These are phyloP conservation scores for Groenewaldozyma tartarivorans DNA, from an alignment of 805 yeast genomes.

Conservation along the genomic window DNA sequence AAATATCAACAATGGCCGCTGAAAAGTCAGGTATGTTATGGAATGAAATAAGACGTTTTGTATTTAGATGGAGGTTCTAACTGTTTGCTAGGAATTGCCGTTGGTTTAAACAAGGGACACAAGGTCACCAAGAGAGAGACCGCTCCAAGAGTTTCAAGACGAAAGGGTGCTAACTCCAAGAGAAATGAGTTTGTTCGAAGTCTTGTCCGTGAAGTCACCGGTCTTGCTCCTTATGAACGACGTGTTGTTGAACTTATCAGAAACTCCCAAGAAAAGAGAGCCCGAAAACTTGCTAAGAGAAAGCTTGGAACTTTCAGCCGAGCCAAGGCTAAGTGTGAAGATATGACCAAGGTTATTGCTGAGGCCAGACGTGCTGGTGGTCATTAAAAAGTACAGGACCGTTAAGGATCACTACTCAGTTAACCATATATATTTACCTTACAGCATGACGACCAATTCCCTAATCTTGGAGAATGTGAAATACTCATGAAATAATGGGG, in stretches of 20 bases:
- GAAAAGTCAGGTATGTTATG: constrained; percentile 20
- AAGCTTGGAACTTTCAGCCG: constrained; percentile 98
- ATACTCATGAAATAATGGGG: no score
- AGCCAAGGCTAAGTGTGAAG: constrained; percentile 99
- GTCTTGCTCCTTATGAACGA: constrained; percentile 99
- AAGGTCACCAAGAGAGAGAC: constrained; percentile 77
- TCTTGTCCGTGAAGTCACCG: constrained; percentile 93
- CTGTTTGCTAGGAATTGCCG: constrained; percentile 89
- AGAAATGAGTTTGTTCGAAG: constrained; percentile 94
- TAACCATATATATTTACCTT: no score
- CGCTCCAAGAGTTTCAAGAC: constrained; percentile 84
- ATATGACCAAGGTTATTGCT: constrained; percentile 91
- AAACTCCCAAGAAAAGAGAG: constrained; percentile 99
- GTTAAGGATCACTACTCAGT: no score
- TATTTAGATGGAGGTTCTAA: no score
- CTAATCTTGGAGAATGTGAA: no score
- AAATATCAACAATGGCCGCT: constrained; percentile 20
- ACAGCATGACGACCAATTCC: no score
- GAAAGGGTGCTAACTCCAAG: constrained; percentile 94
- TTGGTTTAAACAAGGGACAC: constrained; percentile 99
- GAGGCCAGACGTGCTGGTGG: constrained; percentile 59
- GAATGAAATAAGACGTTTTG: neutral
- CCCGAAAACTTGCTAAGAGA: constrained; percentile 99
- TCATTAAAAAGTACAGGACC: constrained; percentile 15
- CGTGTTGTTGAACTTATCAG: constrained; percentile 98